Conservation (phyloP, 805 yeast species). For the Spencermartinsiella europaea region DNA sequence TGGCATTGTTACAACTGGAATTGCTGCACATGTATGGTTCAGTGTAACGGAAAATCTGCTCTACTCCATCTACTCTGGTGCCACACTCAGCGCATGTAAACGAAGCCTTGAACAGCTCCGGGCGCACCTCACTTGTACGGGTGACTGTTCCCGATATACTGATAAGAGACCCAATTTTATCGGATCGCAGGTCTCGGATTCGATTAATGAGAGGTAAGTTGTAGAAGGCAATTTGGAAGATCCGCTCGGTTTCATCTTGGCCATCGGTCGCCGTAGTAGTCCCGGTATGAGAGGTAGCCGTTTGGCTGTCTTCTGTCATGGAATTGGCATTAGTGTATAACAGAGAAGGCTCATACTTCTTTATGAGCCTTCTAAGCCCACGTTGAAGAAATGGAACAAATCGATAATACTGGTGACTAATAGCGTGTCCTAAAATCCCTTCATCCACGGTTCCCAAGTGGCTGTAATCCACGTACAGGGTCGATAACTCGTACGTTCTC, state of each 20-base stretch:
- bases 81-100: conserved; percentile 88
- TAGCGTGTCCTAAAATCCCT: conserved; percentile 84
- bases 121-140: conserved; percentile 92
- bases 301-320: conserved; percentile 30
- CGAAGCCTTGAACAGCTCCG: conserved; percentile 81
- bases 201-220: conserved; percentile 77
- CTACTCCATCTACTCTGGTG: conserved; percentile 80
- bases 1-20: conserved; percentile 81
- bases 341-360: conserved; percentile 68
- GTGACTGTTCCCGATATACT: conserved; percentile 93
- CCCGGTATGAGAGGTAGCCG: conserved; percentile 33
- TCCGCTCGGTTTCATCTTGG: conserved; percentile 53
- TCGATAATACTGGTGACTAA: conserved; percentile 86
- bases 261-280: conserved; percentile 21
- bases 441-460: conserved; percentile 65
- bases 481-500: conserved; percentile 67
- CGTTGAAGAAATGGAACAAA: conserved; percentile 78
- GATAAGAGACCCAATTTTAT: conserved; percentile 77
- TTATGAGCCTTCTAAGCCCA: conserved; percentile 70
- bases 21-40: conserved; percentile 91
- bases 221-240: conserved; percentile 86
- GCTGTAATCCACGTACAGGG: conserved; percentile 79
- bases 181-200: conserved; percentile 86
- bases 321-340: conserved; percentile 32
- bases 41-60: conserved; percentile 87